A percentile compares a stretch with the other conserved stretches of the same genome.
phyloP scores from a whole-genome alignment of 2,329 filamentous ascomycete genomes.

The Aspergillus calidoustus region DNA sequence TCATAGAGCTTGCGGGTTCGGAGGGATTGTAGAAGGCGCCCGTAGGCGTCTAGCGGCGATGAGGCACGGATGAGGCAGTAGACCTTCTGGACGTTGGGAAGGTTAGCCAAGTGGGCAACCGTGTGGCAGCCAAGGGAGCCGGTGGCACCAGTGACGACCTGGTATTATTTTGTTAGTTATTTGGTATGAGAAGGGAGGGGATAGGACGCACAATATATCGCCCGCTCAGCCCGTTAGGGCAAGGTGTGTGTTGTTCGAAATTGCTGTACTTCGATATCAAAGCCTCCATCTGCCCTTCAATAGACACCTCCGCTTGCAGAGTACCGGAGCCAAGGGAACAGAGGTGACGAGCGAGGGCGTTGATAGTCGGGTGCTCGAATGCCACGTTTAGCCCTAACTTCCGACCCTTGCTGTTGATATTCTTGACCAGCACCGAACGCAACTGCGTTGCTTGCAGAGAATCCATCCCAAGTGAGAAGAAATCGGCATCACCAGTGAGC shows the following conservation, averaged over 20 bases:
- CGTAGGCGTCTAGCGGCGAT: slow-evolving; percentile 46
- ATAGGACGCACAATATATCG: slow-evolving; percentile 30
- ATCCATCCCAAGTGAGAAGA: slow-evolving; percentile 63
- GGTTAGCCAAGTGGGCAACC: slow-evolving; percentile 49
- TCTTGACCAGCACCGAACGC: slow-evolving; percentile 55
- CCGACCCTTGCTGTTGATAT: slow-evolving; percentile 55
- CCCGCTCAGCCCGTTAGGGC: slow-evolving; percentile 23
- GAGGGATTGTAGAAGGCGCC: slow-evolving; percentile 53
- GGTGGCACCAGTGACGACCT: slow-evolving; percentile 66
- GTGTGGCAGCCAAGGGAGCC: slow-evolving; percentile 68
- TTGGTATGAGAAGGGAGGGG: neutral
- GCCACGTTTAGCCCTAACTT: slow-evolving; percentile 60
- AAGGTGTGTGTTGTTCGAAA: slow-evolving; percentile 35
- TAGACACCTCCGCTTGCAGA: slow-evolving; percentile 33
- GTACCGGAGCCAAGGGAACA: slow-evolving; percentile 45
- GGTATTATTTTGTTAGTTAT: neutral
- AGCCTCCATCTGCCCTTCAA: slow-evolving; percentile 50
- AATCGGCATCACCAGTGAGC: slow-evolving; percentile 54
- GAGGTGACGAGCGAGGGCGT: slow-evolving; percentile 52
- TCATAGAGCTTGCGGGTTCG: slow-evolving; percentile 38
- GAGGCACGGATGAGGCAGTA: slow-evolving; percentile 62
- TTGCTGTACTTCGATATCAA: slow-evolving; percentile 54
- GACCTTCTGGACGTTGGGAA: slow-evolving; percentile 48
- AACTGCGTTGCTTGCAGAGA: slow-evolving; percentile 63
- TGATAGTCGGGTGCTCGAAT: slow-evolving; percentile 61